phyloP scores from a whole-genome alignment of 2,329 filamentous ascomycete species.

The Colletotrichum noveboracense region DNA sequence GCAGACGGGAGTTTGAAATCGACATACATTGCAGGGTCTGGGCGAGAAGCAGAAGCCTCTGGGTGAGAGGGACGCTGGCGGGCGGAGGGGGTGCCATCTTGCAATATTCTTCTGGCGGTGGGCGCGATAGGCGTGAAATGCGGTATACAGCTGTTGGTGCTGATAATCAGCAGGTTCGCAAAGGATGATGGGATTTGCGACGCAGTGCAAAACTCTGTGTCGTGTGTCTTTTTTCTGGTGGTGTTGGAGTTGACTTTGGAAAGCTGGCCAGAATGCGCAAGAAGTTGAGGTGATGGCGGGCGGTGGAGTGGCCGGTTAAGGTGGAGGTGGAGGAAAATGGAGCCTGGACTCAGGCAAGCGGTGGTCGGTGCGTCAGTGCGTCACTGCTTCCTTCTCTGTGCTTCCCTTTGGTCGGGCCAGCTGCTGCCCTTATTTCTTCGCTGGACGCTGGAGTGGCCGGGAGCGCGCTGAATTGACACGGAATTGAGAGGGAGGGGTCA shows the following conservation, averaged over 20 bases:
- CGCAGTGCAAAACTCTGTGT: not conserved
- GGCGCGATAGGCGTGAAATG: not conserved
- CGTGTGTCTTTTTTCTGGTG: constrained; percentile 7
- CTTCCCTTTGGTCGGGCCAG: constrained; percentile 3
- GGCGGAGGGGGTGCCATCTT: constrained; percentile 69
- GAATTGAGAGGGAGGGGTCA: not conserved
- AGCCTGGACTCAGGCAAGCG: constrained; percentile 14
- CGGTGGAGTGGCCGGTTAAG: constrained; percentile 17
- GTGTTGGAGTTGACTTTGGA: constrained; percentile 2
- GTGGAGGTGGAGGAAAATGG: constrained; percentile 14
- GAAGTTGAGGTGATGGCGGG: constrained; percentile 14
- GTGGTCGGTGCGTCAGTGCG: constrained; percentile 22
- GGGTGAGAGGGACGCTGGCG: constrained; percentile 70
- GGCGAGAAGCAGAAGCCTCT: constrained; percentile 79
- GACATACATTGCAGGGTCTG: constrained; percentile 90
- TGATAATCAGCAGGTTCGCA: not conserved
- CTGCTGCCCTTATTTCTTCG: not conserved
- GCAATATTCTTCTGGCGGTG: not conserved
- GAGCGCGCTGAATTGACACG: not conserved
- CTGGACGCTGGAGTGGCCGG: not conserved
- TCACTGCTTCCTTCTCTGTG: constrained; percentile 13
- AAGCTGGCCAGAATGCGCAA: constrained; percentile 23
- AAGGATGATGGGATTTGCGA: not conserved
- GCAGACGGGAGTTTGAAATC: constrained; percentile 18
- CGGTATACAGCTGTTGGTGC: not conserved